phyloP scores from a whole-genome alignment of 2,329 filamentous ascomycete species.

The Aspergillus pseudoterreus region DNA sequence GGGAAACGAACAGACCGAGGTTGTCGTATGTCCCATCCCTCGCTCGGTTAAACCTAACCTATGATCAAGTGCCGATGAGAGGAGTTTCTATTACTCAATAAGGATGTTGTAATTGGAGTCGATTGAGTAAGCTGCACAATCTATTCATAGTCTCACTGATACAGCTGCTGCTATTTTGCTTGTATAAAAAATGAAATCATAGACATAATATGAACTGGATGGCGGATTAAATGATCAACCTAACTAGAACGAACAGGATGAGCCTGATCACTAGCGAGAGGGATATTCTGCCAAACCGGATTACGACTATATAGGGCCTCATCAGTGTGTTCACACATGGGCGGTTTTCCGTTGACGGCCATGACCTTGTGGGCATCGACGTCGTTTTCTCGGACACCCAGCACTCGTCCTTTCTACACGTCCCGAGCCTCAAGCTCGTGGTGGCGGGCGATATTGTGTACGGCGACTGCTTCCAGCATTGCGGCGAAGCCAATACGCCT shows the following conservation, averaged over 20 bases:
- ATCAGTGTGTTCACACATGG: too few species aligned
- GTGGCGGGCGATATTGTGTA: slow-evolving; percentile 41
- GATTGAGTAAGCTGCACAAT: background rate
- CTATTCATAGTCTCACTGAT: too few species aligned
- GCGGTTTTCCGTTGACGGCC: background rate
- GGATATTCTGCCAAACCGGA: too few species aligned
- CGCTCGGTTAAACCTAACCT: background rate
- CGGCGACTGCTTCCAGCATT: slow-evolving; percentile 33
- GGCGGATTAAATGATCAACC: too few species aligned
- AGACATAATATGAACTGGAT: too few species aligned
- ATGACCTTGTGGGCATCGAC: slow-evolving; percentile 17
- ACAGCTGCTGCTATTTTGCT: too few species aligned
- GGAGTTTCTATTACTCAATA: background rate
- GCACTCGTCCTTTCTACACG: slow-evolving; percentile 32
- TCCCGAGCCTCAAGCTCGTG: slow-evolving; percentile 32
- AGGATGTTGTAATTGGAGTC: too few species aligned
- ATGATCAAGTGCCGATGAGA: background rate
- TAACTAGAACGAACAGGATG: too few species aligned
- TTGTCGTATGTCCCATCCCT: background rate
- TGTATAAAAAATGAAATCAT: too few species aligned
- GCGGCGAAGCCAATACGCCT: slow-evolving; percentile 32
- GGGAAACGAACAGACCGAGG: slow-evolving; percentile 19
- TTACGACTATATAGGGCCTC: too few species aligned
- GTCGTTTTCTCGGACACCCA: slow-evolving; percentile 28
- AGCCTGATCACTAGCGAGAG: too few species aligned